A percentile compares a stretch with the other conserved stretches of the same genome.
Evolutionary conservation across 177 flowering plant species (phyloP).

Genomic region (Vitis hybrid): DNA sequence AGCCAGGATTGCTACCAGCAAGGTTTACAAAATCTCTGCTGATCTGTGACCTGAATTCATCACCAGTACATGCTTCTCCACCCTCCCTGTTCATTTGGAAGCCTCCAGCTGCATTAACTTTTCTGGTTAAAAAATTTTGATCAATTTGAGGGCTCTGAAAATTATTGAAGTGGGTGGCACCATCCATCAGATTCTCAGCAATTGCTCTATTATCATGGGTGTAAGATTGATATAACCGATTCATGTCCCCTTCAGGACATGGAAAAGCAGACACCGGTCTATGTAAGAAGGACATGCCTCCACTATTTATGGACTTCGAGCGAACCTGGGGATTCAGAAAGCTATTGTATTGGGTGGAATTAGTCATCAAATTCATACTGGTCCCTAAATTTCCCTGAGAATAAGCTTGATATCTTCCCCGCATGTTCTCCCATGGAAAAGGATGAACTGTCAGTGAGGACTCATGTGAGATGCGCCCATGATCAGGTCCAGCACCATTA

Average conservation of each 20-base stretch:
- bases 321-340: not conserved
- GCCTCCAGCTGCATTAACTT: constrained; percentile 1
- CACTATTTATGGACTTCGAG: not conserved
- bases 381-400: not conserved
- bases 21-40: not conserved
- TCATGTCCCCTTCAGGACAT: not conserved
- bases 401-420: not conserved
- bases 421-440: not conserved
- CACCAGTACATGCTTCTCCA: constrained; percentile 6
- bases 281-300: not conserved
- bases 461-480: not conserved
- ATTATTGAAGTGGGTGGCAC: constrained; percentile 6
- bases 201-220: not conserved
- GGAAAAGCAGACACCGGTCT: not conserved
- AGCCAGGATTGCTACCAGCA: constrained; percentile 3
- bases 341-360: not conserved
- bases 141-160: constrained; percentile 3
- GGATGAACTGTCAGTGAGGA: not conserved
- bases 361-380: constrained; percentile 1
- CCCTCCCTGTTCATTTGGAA: constrained; percentile 11
- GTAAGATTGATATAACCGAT: not conserved
- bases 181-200: not conserved
- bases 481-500: not conserved
- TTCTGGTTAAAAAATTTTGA: not conserved
- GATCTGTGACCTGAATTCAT: not conserved